Evolutionary conservation across 1,139 yeast species (phyloP).

Genomic region (Protomyces macrosporus): DNA sequence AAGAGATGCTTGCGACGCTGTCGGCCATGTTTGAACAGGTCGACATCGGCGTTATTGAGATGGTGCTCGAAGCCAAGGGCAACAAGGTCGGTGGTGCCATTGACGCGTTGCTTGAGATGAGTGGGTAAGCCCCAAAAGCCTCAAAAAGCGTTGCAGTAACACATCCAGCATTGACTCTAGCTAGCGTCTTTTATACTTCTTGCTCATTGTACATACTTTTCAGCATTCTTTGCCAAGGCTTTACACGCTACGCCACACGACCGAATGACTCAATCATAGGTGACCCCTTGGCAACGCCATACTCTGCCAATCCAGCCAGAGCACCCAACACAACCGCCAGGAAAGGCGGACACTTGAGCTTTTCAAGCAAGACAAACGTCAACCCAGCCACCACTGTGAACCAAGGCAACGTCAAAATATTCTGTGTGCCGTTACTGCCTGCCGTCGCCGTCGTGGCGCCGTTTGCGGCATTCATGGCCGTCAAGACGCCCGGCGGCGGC

Average conservation of each 20-base stretch:
- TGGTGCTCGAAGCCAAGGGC: constrained; percentile 61
- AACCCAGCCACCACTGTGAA: constrained; percentile 28
- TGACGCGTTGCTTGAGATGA: constrained; percentile 48
- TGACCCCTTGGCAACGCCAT: constrained; percentile 17
- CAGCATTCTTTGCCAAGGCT: too few species aligned
- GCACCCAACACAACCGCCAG: constrained; percentile 28
- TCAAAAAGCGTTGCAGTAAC: too few species aligned
- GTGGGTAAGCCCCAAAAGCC: not conserved
- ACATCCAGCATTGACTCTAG: too few species aligned
- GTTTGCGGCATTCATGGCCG: constrained; percentile 24
- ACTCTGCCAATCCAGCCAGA: constrained; percentile 28
- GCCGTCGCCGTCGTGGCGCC: constrained; percentile 10
- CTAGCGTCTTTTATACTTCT: too few species aligned
- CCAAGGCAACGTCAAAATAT: constrained; percentile 24
- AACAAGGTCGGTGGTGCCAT: constrained; percentile 71
- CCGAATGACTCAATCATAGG: not conserved
- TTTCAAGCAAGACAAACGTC: constrained; percentile 27
- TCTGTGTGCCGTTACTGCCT: not conserved
- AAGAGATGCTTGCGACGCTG: constrained; percentile 47
- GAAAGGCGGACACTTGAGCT: constrained; percentile 28
- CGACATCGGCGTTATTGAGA: constrained; percentile 63
- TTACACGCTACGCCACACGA: not conserved
- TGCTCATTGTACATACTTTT: too few species aligned
- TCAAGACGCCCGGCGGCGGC: not conserved
- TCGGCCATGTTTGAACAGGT: constrained; percentile 70